These are phyloP conservation scores for Anacardium occidentale DNA, from an alignment of 345 rosid genomes.

Conservation along the genomic window DNA sequence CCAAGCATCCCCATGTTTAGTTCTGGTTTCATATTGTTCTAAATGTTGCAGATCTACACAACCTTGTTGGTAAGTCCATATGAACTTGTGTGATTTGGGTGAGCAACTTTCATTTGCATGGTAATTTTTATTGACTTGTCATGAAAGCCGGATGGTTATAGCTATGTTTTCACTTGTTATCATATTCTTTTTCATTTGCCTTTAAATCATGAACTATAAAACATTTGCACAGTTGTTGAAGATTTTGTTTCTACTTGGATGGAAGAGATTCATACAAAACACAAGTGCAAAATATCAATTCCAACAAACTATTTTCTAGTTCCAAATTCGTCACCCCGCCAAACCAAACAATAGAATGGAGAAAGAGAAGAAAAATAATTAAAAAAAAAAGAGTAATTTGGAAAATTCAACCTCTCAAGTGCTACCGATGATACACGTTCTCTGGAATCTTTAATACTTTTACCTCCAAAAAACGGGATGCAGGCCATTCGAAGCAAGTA, in stretches of 20 bases:
- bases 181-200: neutral
- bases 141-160: neutral
- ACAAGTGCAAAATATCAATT: slow-evolving; percentile 9
- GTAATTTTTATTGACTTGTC: neutral
- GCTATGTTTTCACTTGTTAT: neutral
- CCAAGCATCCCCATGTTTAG: neutral
- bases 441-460: neutral
- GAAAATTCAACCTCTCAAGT: slow-evolving; percentile 11
- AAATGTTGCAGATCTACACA: neutral
- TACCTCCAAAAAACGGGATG: neutral
- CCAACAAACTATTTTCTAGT: slow-evolving; percentile 15
- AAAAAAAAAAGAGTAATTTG: slow-evolving; percentile 1
- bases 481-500: slow-evolving; percentile 12
- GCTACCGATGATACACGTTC: neutral
- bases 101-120: slow-evolving; percentile 11
- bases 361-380: neutral
- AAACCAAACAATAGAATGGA: slow-evolving; percentile 9
- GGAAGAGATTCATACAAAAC: slow-evolving; percentile 2
- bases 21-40: slow-evolving; percentile 8
- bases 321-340: slow-evolving; percentile 2
- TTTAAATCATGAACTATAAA: neutral
- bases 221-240: neutral
- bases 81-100: neutral
- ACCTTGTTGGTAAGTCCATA: slow-evolving; percentile 6
- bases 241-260: neutral